These are phyloP conservation scores for Candida mattraensis DNA, from an alignment of 805 yeast species.

Conservation along the genomic window DNA sequence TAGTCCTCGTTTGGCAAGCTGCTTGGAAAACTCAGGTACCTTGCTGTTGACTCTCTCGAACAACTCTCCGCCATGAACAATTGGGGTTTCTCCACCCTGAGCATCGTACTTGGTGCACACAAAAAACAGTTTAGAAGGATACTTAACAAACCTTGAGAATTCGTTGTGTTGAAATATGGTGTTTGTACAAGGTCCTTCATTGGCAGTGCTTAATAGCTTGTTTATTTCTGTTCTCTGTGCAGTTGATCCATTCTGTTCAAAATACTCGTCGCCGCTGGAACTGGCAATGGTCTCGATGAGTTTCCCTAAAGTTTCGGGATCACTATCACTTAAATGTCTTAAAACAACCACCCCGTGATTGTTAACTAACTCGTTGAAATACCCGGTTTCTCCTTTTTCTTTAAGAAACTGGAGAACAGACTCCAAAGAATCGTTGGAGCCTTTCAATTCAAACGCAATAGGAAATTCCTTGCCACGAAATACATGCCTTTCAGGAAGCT, in stretches of 20 bases:
- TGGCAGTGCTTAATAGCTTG: slow-evolving; percentile 31
- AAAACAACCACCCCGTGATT: slow-evolving; percentile 30
- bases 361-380: slow-evolving; percentile 26
- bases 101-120: slow-evolving; percentile 22
- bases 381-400: slow-evolving; percentile 20
- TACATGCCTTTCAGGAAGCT: neutral
- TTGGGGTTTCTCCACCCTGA: slow-evolving; percentile 36
- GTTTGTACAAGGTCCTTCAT: slow-evolving; percentile 29
- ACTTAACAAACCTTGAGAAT: slow-evolving; percentile 31
- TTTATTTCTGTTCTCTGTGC: slow-evolving; percentile 28
- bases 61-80: slow-evolving; percentile 35
- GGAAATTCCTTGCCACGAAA: slow-evolving; percentile 1
- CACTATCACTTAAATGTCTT: slow-evolving; percentile 22
- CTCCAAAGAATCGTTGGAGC: neutral
- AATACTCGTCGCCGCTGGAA: slow-evolving; percentile 22
- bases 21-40: slow-evolving; percentile 24
- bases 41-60: slow-evolving; percentile 20
- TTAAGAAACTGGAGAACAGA: slow-evolving; percentile 4
- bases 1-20: slow-evolving; percentile 26
- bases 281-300: slow-evolving; percentile 24
- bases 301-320: slow-evolving; percentile 22
- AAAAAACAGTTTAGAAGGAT: slow-evolving; percentile 30
- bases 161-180: slow-evolving; percentile 34
- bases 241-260: slow-evolving; percentile 32
- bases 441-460: neutral